Percentiles rank a stretch among this genome's conserved stretches.
Evolutionary conservation across 2,329 filamentous ascomycete genomes (phyloP).

Genomic region (Colletotrichum tanaceti): DNA sequence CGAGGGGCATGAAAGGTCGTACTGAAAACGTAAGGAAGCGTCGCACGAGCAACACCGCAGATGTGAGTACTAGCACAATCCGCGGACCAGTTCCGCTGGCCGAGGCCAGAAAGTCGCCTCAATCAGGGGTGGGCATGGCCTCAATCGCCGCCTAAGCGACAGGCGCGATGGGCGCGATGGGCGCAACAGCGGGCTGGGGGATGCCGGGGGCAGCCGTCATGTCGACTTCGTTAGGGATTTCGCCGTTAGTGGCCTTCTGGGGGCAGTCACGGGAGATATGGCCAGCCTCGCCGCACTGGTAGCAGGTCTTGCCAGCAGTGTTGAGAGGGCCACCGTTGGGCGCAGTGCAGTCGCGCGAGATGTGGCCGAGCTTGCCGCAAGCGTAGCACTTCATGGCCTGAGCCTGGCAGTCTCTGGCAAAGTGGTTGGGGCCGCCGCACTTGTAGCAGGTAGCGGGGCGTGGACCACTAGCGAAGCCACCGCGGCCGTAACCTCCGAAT

Average conservation of each 20-base stretch:
- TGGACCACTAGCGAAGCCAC: slow-evolving; percentile 78
- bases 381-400: slow-evolving; percentile 99
- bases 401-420: slow-evolving; percentile 97
- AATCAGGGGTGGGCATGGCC: not conserved
- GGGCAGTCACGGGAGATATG: slow-evolving; percentile 97
- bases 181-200: slow-evolving; percentile 50
- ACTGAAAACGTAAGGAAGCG: slow-evolving; percentile 29
- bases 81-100: not conserved
- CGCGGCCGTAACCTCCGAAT: slow-evolving; percentile 75
- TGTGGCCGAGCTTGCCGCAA: slow-evolving; percentile 92
- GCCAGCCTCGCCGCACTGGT: slow-evolving; percentile 94
- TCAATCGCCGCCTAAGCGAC: slow-evolving; percentile 51
- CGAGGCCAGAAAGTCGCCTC: slow-evolving; percentile 18
- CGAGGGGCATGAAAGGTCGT: slow-evolving; percentile 29
- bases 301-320: slow-evolving; percentile 98
- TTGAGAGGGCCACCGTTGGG: slow-evolving; percentile 96
- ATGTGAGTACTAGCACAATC: not conserved
- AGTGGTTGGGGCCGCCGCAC: slow-evolving; percentile 93
- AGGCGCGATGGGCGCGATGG: slow-evolving; percentile 55
- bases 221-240: slow-evolving; percentile 60
- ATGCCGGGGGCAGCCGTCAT: slow-evolving; percentile 55
- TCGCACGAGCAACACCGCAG: slow-evolving; percentile 10
- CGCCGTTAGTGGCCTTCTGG: slow-evolving; percentile 70
- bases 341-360: slow-evolving; percentile 92
- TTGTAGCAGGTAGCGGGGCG: slow-evolving; percentile 79